Conservation (phyloP, 805 yeast species). For the Ogataea wickerhamii region DNA sequence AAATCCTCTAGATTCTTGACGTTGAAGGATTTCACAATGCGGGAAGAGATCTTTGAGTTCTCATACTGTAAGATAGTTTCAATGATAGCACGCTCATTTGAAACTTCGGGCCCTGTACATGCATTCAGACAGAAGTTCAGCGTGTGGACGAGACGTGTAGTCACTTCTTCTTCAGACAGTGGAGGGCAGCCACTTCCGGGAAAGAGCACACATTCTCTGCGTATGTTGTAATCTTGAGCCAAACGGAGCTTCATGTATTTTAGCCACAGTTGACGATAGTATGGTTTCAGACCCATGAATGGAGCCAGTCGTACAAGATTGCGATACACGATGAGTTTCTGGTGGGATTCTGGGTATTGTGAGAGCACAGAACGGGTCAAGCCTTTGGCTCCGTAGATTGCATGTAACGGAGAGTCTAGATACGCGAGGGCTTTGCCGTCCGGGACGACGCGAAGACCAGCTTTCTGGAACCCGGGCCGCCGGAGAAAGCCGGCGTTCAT, state of each 20-base stretch:
- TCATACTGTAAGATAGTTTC: constrained; percentile 23
- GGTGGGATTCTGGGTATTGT: constrained; percentile 6
- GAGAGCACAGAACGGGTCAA: constrained; percentile 13
- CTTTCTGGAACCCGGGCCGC: too few relatives aligned
- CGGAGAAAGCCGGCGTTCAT: too few relatives aligned
- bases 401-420: constrained; percentile 13
- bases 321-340: constrained; percentile 18
- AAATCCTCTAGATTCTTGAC: constrained; percentile 9
- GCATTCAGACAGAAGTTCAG: constrained; percentile 27
- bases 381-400: constrained; percentile 23
- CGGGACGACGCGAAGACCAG: constrained; percentile 1
- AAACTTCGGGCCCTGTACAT: constrained; percentile 9
- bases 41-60: constrained; percentile 15
- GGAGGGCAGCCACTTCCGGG: not conserved
- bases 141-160: constrained; percentile 20
- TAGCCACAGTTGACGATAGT: constrained; percentile 6
- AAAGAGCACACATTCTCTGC: constrained; percentile 10
- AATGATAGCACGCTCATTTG: constrained; percentile 15
- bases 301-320: constrained; percentile 17
- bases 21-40: constrained; percentile 1
- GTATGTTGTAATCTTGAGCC: constrained; percentile 21
- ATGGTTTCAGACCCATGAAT: constrained; percentile 9
- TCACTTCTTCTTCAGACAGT: constrained; percentile 11
- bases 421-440: constrained; percentile 6
- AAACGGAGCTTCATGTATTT: constrained; percentile 19